These are phyloP conservation scores for Fusarium protoensiforme DNA, from an alignment of 2,329 filamentous ascomycete genomes.

Conservation along the genomic window DNA sequence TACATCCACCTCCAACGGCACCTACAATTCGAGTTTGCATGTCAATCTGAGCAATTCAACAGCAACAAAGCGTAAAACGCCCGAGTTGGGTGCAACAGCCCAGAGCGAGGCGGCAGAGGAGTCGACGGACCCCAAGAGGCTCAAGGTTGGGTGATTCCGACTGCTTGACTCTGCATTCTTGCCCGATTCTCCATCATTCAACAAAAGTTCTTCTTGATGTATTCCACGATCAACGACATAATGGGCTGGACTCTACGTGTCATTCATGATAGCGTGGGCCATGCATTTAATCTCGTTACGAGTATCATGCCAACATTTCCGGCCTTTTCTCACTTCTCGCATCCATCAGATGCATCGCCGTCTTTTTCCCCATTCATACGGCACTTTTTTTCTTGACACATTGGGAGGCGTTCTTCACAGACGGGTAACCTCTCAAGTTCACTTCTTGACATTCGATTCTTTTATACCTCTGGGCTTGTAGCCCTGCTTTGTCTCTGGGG, in stretches of 20 bases:
- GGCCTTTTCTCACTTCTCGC: neutral
- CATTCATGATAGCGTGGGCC: constrained; percentile 13
- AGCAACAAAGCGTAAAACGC: constrained; percentile 66
- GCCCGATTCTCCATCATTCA: constrained; percentile 5
- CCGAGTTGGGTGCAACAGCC: constrained; percentile 58
- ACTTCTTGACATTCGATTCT: constrained; percentile 23
- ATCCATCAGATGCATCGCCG: neutral
- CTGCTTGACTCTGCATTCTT: neutral
- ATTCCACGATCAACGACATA: constrained; percentile 20
- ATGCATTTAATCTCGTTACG: neutral
- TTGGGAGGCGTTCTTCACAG: constrained; percentile 17
- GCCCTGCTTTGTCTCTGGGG: constrained; percentile 1
- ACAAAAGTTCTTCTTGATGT: constrained; percentile 23
- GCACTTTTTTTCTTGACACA: constrained; percentile 1
- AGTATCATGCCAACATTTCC: neutral
- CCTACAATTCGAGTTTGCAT: constrained; percentile 31
- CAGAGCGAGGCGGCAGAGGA: constrained; percentile 55
- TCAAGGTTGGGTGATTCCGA: constrained; percentile 59
- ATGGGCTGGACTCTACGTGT: constrained; percentile 34
- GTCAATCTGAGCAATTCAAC: constrained; percentile 32
- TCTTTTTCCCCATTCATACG: neutral
- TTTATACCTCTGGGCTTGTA: constrained; percentile 23
- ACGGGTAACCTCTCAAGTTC: constrained; percentile 6
- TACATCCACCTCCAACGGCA: constrained; percentile 13
- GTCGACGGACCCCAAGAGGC: constrained; percentile 62